Conservation (phyloP, 768 basidiomycete species). For the Auricularia sp. region DNA sequence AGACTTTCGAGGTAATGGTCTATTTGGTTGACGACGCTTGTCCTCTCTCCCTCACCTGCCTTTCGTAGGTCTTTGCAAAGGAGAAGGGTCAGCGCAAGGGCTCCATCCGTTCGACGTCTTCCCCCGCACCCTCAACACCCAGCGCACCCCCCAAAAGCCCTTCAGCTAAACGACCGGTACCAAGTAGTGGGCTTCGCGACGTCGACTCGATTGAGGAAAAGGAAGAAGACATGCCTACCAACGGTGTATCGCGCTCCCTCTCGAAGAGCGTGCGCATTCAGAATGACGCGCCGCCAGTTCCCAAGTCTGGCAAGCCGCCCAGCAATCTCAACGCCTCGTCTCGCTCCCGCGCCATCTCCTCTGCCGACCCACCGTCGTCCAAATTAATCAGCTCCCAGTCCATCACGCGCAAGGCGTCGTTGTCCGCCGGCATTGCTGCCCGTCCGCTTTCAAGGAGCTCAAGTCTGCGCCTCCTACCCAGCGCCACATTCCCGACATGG, state of each 20-base stretch:
- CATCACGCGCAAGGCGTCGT: constrained; percentile 3
- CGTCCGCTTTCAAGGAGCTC: constrained; percentile 5
- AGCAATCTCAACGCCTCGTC: neutral
- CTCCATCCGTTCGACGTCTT: neutral
- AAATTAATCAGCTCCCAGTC: neutral
- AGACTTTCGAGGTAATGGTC: constrained; percentile 77
- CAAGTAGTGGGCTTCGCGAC: neutral
- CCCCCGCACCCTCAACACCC: neutral
- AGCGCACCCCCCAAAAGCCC: neutral
- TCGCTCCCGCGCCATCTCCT: neutral
- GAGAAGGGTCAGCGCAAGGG: constrained; percentile 6
- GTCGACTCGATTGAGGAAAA: neutral
- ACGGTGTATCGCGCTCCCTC: neutral
- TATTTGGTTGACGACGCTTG: neutral
- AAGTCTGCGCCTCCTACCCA: neutral
- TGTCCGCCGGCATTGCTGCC: constrained; percentile 1
- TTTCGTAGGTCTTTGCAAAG: constrained; percentile 8
- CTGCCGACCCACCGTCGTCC: neutral
- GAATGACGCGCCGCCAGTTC: neutral
- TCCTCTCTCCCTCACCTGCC: neutral
- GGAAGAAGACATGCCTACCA: neutral
- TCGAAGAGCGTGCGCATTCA: neutral
- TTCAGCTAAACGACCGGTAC: neutral
- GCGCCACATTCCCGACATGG: constrained; percentile 1
- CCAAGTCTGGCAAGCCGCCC: neutral